Conservation (phyloP, 345 rosid genomes). For the Syzygium aromaticum region DNA sequence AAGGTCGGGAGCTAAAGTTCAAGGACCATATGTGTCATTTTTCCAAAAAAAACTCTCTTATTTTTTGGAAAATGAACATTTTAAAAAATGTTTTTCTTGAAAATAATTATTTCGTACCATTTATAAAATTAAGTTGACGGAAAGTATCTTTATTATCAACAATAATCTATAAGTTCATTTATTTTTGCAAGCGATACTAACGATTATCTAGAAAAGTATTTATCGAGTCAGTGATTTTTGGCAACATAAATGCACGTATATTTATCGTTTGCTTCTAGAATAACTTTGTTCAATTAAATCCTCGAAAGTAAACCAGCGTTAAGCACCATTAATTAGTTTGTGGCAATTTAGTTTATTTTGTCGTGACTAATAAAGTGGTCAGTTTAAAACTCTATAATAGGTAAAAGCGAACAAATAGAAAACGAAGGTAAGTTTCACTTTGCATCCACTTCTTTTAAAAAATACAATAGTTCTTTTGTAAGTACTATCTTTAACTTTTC, state of each 20-base stretch:
- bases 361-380: not conserved
- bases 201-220: not conserved
- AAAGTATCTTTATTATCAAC: not conserved
- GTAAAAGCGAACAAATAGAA: not conserved
- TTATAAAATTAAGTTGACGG: not conserved
- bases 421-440: not conserved
- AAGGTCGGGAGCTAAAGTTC: too few species aligned
- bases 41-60: not conserved
- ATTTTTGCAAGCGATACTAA: not conserved
- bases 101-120: rapidly evolving
- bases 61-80: not conserved
- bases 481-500: not conserved
- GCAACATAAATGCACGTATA: not conserved
- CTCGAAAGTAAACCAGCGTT: rapidly evolving
- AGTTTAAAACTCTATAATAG: not conserved
- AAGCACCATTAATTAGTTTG: not conserved
- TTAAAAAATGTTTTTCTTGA: not conserved
- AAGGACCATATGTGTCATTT: too few species aligned
- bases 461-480: not conserved
- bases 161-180: not conserved
- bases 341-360: not conserved
- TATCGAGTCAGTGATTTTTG: rapidly evolving
- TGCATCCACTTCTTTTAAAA: not conserved
- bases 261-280: not conserved
- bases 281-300: not conserved